A percentile compares a stretch with the other conserved stretches of the same genome.
phyloP scores from a whole-genome alignment of 176 grass and related monocot species.

The Oryza officinalis region DNA sequence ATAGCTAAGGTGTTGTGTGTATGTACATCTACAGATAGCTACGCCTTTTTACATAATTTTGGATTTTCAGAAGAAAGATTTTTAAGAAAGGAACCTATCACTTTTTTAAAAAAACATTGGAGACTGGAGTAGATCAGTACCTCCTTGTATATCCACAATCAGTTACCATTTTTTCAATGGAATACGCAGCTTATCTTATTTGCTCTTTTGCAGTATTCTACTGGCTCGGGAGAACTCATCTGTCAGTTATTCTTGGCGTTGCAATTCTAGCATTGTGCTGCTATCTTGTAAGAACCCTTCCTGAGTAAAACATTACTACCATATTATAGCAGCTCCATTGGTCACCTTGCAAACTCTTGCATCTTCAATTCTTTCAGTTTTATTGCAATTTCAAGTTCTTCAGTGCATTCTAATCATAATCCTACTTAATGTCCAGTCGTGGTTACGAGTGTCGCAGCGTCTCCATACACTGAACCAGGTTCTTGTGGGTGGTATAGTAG shows the following conservation, averaged over 20 bases:
- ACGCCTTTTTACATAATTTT: too few relatives aligned
- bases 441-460: slow-evolving; percentile 76
- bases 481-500: slow-evolving; percentile 62
- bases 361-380: background rate
- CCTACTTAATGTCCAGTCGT: slow-evolving; percentile 53
- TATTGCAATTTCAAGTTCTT: background rate
- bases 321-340: slow-evolving; percentile 4
- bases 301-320: background rate
- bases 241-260: slow-evolving; percentile 45
- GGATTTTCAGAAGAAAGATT: background rate
- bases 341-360: background rate
- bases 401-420: slow-evolving; percentile 23
- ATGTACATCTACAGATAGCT: background rate
- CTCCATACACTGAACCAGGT: slow-evolving; percentile 85
- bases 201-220: slow-evolving; percentile 51
- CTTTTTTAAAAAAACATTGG: background rate
- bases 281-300: slow-evolving; percentile 72
- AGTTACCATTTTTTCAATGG: background rate
- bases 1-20: background rate
- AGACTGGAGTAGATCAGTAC: background rate
- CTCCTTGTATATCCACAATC: slow-evolving; percentile 11
- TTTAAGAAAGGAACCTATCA: background rate
- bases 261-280: slow-evolving; percentile 40
- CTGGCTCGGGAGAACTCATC: slow-evolving; percentile 55
- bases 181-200: background rate